Base-by-base conservation (phyloP, 164 flowering plant species). In the Pachysandra terminalis region DNA sequence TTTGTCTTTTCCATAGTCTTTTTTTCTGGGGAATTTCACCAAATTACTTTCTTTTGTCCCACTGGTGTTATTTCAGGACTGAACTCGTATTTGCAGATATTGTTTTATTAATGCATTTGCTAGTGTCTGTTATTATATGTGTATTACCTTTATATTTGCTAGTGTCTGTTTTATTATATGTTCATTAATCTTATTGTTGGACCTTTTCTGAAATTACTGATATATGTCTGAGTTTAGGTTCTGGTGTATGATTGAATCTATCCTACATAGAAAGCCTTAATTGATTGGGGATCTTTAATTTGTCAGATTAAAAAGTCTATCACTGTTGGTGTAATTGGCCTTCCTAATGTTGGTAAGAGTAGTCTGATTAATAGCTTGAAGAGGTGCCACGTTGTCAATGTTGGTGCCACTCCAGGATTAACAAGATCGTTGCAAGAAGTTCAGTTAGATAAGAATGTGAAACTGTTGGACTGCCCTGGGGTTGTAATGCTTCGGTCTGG, bases 341-440 rank as follows among this genome's bases (percentile, higher is more conserved):
- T 95, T 69, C 99, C 98, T 55, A 96, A 96, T 85, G 98, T 93
- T 78, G 99, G 98, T 7, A 93, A 96, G 85, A 96, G 99, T 79
- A 93, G 98, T 80, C 77, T 93, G 49, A 96, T 96, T 40, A 96
- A 96, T 72, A 93, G 98, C 68, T 84, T 96, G 84, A 93, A 90
- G 81, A 83, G 98, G 74, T 78, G 82, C 48, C 98, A 83, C 66
- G 99, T 87, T 65, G 99, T 81, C 68, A 90, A 88, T 75, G 98
- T 91, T 80, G 98, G 99, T 67, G 85, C 99, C 32, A 96, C 97
- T 61, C 99, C 99, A 15, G 99, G 99, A 40, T 74, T 96, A 54
- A 96, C 99, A 63, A 87, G 93, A 74, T 85, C 99, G 22, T 77
- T 93, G 92, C 99, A 96, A 87, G 98, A 96, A 80, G 87, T 96